These are phyloP conservation scores for Ogataea degrootiae DNA, from an alignment of 805 yeast species.

Conservation along the genomic window DNA sequence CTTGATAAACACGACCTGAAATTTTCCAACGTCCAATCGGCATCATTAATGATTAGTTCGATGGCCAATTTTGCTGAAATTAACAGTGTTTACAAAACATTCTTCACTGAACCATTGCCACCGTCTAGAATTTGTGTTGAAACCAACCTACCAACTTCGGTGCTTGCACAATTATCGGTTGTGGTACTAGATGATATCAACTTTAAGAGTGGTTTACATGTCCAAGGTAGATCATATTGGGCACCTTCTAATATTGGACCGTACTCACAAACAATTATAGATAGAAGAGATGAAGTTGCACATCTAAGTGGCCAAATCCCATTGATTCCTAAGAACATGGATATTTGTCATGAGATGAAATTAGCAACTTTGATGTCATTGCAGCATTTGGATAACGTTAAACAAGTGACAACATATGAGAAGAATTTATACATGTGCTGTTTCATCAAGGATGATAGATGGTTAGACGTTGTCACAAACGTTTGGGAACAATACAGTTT, in stretches of 20 bases:
- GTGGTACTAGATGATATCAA: constrained; percentile 34
- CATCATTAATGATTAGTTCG: constrained; percentile 55
- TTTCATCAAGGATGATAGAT: constrained; percentile 38
- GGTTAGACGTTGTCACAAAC: constrained; percentile 29
- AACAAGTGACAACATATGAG: constrained; percentile 44
- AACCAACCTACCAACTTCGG: constrained; percentile 39
- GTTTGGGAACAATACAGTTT: constrained; percentile 43
- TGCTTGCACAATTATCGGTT: constrained; percentile 56
- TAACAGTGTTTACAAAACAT: constrained; percentile 54
- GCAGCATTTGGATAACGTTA: constrained; percentile 69
- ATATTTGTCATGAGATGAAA: constrained; percentile 28
- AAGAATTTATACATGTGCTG: constrained; percentile 49
- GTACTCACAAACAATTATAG: constrained; percentile 77
- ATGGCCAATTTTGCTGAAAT: constrained; percentile 62
- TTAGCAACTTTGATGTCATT: constrained; percentile 52
- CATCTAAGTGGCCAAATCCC: constrained; percentile 90
- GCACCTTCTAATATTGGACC: constrained; percentile 99
- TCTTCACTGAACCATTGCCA: constrained; percentile 61
- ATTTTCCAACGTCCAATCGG: constrained; percentile 49
- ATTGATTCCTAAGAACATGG: constrained; percentile 68
- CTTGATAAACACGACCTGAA: constrained; percentile 30
- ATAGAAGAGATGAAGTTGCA: constrained; percentile 44
- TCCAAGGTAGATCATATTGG: constrained; percentile 94
- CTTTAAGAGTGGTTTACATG: constrained; percentile 70
- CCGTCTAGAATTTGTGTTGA: constrained; percentile 88